Conservation (phyloP, 139 green algal species). For the Trebouxia sp. region DNA sequence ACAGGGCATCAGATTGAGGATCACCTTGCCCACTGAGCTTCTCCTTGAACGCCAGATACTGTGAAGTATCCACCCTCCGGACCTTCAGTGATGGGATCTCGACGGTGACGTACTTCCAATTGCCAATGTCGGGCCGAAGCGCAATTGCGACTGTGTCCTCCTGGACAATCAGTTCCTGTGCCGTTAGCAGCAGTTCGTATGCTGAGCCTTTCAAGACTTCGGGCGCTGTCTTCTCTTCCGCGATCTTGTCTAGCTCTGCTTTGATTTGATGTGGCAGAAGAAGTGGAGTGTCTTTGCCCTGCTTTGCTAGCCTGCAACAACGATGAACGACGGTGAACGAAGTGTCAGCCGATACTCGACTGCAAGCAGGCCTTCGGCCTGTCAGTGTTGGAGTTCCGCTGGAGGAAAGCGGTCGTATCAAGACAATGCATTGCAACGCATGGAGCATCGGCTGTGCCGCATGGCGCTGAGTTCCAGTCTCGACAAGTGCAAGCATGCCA, state of each 20-base stretch:
- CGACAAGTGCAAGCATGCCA: too few species aligned
- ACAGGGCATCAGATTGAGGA: too few species aligned
- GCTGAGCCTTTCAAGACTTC: constrained; percentile 35
- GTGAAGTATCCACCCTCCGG: constrained; percentile 51
- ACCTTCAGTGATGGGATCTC: constrained; percentile 54
- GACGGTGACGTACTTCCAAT: constrained; percentile 58
- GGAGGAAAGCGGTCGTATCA: too few species aligned
- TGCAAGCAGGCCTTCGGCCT: too few species aligned
- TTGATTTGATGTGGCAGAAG: constrained; percentile 50
- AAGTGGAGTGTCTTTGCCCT: constrained; percentile 21
- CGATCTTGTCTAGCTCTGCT: constrained; percentile 43
- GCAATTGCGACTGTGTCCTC: constrained; percentile 50
- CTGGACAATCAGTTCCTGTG: constrained; percentile 52
- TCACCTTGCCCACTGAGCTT: constrained; percentile 35
- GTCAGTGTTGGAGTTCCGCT: too few species aligned
- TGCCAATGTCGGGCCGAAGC: constrained; percentile 48
- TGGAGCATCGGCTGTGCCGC: too few species aligned
- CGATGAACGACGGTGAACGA: too few species aligned
- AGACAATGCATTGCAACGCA: too few species aligned
- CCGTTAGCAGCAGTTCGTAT: constrained; percentile 34
- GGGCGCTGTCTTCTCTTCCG: constrained; percentile 32
- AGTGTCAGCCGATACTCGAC: too few species aligned
- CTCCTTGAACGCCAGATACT: constrained; percentile 81
- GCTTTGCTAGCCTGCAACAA: neutral
- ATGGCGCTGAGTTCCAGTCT: too few species aligned